These are phyloP conservation scores for Dryadomyces quercivorus DNA, from an alignment of 2,329 filamentous ascomycete species.

Conservation along the genomic window DNA sequence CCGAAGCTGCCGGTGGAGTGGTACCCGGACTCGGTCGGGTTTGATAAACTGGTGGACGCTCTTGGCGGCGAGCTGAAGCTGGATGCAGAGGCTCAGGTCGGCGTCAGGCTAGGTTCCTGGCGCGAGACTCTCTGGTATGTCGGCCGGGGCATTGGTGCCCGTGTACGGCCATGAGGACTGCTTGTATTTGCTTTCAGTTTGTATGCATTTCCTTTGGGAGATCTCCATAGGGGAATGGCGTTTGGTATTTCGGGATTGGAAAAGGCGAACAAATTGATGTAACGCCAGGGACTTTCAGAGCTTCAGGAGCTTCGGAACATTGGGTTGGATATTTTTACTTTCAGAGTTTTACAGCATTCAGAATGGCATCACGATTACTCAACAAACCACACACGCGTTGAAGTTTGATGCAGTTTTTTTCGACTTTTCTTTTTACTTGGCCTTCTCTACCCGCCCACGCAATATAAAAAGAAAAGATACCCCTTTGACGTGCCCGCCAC, in stretches of 20 bases:
- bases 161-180: slow-evolving; percentile 32
- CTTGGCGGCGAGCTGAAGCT: slow-evolving; percentile 70
- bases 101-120: slow-evolving; percentile 64
- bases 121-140: slow-evolving; percentile 58
- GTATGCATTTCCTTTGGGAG: not conserved
- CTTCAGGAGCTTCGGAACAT: not conserved
- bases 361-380: not conserved
- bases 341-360: not conserved
- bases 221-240: not conserved
- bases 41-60: slow-evolving; percentile 67
- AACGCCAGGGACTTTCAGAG: not conserved
- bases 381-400: not conserved
- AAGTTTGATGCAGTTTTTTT: slow-evolving; percentile 2
- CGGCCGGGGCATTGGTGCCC: slow-evolving; percentile 59
- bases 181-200: not conserved
- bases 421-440: slow-evolving; percentile 1
- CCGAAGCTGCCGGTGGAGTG: slow-evolving; percentile 75
- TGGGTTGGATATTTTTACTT: not conserved
- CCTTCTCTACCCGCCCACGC: slow-evolving; percentile 4
- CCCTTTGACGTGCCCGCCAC: slow-evolving; percentile 7
- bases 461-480: slow-evolving; percentile 6
- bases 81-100: slow-evolving; percentile 65
- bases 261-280: not conserved
- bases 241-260: not conserved
- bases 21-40: slow-evolving; percentile 65